Evolutionary conservation across 768 basidiomycete genomes (phyloP).

Genomic region (Boletellus sp.): DNA sequence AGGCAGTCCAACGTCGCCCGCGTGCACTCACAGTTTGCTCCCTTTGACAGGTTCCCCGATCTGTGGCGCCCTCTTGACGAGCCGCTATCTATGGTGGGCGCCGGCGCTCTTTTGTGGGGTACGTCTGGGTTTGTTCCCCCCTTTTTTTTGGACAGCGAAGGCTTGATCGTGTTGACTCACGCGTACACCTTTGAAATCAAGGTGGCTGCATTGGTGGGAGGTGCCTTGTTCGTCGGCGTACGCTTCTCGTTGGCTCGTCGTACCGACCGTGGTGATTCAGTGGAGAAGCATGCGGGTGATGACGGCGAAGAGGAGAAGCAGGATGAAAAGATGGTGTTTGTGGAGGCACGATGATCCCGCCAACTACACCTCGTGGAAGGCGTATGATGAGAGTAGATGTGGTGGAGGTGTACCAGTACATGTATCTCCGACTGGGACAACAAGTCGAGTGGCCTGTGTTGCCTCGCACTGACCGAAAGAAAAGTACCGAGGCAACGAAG

Average conservation of each 20-base stretch:
- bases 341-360: neutral
- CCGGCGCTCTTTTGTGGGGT: slow-evolving; percentile 52
- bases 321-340: neutral
- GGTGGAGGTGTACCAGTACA: too few species aligned
- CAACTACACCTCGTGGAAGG: too few species aligned
- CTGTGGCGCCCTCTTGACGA: slow-evolving; percentile 50
- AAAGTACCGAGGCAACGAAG: too few species aligned
- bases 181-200: neutral
- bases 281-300: too few species aligned
- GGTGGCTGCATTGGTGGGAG: slow-evolving; percentile 6
- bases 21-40: slow-evolving; percentile 12
- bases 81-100: slow-evolving; percentile 52
- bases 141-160: too few species aligned
- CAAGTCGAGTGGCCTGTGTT: too few species aligned
- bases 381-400: too few species aligned
- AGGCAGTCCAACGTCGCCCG: too few species aligned
- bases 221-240: slow-evolving; percentile 8
- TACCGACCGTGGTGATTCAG: too few species aligned
- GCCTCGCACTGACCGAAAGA: too few species aligned
- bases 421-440: too few species aligned
- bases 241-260: slow-evolving; percentile 7
- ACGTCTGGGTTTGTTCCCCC: neutral
- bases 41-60: slow-evolving; percentile 49
- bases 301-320: neutral
- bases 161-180: too few species aligned